Conservation (phyloP, 352 stramenopile species). For the Saprolegnia parasitica region DNA sequence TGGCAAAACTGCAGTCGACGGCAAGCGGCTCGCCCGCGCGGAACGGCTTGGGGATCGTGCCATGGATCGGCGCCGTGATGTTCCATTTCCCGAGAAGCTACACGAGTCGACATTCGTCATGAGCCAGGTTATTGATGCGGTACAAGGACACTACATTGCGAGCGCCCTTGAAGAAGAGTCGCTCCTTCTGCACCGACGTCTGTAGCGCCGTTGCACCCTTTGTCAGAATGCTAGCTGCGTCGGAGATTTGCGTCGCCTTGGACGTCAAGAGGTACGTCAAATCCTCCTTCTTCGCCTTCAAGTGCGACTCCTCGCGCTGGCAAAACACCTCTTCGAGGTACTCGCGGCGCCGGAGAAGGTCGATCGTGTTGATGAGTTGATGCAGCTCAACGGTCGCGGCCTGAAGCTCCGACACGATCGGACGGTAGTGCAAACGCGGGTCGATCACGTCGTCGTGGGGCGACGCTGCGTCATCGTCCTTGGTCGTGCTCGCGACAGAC, state of each 20-base stretch:
- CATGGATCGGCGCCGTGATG: conserved; percentile 78
- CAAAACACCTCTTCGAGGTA: conserved; percentile 85
- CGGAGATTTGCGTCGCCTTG: conserved; percentile 69
- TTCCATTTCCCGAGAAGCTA: conserved; percentile 84
- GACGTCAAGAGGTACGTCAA: conserved; percentile 72
- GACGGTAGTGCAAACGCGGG: conserved; percentile 76
- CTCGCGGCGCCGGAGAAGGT: conserved; percentile 62
- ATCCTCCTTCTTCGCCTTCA: conserved; percentile 74
- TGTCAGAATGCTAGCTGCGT: conserved; percentile 68
- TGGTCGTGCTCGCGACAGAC: conserved; percentile 30
- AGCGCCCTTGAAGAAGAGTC: conserved; percentile 77
- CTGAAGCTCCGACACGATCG: conserved; percentile 80
- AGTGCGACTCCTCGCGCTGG: conserved; percentile 77
- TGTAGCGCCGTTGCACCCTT: conserved; percentile 60
- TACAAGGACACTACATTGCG: conserved; percentile 3
- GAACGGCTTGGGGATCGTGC: conserved; percentile 84
- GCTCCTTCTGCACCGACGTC: conserved; percentile 71
- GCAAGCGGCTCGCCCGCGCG: conserved; percentile 73
- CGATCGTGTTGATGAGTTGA: conserved; percentile 85
- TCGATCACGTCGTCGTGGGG: conserved; percentile 81
- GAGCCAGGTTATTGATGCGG: background rate
- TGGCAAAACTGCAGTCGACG: conserved; percentile 80
- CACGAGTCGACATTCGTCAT: conserved; percentile 29
- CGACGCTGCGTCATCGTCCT: conserved; percentile 36
- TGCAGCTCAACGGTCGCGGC: conserved; percentile 69